Evolutionary conservation across 192 early-diverging fungal genomes (phyloP).

Genomic region (Coemansia pectinata): DNA sequence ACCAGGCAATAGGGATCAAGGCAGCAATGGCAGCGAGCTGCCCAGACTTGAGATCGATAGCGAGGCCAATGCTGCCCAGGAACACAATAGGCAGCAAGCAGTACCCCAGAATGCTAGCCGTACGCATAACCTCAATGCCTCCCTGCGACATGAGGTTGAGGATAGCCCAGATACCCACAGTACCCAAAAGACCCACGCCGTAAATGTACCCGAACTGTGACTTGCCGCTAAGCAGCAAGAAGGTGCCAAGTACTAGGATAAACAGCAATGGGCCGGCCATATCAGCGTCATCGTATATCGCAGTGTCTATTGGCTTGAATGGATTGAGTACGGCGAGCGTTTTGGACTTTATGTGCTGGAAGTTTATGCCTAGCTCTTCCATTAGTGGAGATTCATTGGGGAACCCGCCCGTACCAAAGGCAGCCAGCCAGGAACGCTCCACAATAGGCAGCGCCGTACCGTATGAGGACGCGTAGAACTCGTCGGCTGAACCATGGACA

Average conservation of each 20-base stretch:
- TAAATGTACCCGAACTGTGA: slow-evolving; percentile 98
- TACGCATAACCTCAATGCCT: slow-evolving; percentile 84
- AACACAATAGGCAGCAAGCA: slow-evolving; percentile 95
- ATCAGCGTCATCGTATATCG: slow-evolving; percentile 96
- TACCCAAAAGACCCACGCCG: slow-evolving; percentile 88
- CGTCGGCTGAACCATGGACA: slow-evolving; percentile 41
- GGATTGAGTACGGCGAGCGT: slow-evolving; percentile 86
- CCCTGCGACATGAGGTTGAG: slow-evolving; percentile 92
- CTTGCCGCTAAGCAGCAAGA: slow-evolving; percentile 88
- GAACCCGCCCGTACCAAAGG: slow-evolving; percentile 91
- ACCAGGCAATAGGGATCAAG: slow-evolving; percentile 82
- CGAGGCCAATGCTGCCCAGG: slow-evolving; percentile 73
- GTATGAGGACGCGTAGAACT: slow-evolving; percentile 53
- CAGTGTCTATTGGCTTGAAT: slow-evolving; percentile 66
- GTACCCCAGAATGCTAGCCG: slow-evolving; percentile 95
- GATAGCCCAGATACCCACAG: slow-evolving; percentile 79
- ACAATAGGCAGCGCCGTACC: slow-evolving; percentile 51
- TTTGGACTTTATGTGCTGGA: slow-evolving; percentile 87
- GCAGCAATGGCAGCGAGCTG: slow-evolving; percentile 64
- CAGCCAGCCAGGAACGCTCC: slow-evolving; percentile 57
- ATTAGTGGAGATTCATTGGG: slow-evolving; percentile 92
- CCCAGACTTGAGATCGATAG: slow-evolving; percentile 67
- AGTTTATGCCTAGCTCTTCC: slow-evolving; percentile 96
- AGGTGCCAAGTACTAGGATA: slow-evolving; percentile 86
- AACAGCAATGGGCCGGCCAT: slow-evolving; percentile 94